phyloP scores from a whole-genome alignment of 2,329 filamentous ascomycete genomes.

The Tetracladium maxilliforme region DNA sequence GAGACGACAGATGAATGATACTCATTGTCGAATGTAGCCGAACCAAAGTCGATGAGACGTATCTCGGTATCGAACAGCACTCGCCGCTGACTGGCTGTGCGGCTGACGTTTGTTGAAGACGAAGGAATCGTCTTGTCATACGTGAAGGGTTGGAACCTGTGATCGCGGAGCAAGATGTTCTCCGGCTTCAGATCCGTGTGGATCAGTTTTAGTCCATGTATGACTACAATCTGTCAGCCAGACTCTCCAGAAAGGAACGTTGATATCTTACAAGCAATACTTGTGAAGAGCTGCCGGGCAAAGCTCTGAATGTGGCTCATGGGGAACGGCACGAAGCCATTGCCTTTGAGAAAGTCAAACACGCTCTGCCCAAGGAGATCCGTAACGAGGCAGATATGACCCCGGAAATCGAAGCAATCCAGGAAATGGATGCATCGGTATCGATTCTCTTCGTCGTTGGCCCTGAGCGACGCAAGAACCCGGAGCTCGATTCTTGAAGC shows the following conservation, averaged over 20 bases:
- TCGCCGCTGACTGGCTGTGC: conserved; percentile 44
- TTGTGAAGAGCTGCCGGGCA: conserved; percentile 50
- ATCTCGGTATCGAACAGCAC: conserved; percentile 52
- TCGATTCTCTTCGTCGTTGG: conserved; percentile 47
- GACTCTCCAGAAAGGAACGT: conserved; percentile 14
- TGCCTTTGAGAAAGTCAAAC: conserved; percentile 54
- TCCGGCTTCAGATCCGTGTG: conserved; percentile 56
- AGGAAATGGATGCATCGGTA: conserved; percentile 54
- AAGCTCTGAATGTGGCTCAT: conserved; percentile 56
- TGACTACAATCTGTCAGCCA: conserved; percentile 27
- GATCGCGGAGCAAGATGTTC: conserved; percentile 52
- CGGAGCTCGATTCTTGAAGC: conserved; percentile 50
- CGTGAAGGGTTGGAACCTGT: conserved; percentile 52
- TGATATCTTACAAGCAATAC: conserved; percentile 47
- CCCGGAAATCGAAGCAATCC: conserved; percentile 53
- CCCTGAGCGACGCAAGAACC: conserved; percentile 45
- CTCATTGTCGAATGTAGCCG: conserved; percentile 53
- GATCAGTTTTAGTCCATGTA: conserved; percentile 54
- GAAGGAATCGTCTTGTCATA: conserved; percentile 54
- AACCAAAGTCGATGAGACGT: conserved; percentile 52
- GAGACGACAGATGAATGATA: conserved; percentile 56
- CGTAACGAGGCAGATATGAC: conserved; percentile 57
- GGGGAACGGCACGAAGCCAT: conserved; percentile 50
- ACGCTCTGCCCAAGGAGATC: conserved; percentile 52
- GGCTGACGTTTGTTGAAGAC: conserved; percentile 39